phyloP scores from a whole-genome alignment of 139 green algal species.

The Closterium sp. region DNA sequence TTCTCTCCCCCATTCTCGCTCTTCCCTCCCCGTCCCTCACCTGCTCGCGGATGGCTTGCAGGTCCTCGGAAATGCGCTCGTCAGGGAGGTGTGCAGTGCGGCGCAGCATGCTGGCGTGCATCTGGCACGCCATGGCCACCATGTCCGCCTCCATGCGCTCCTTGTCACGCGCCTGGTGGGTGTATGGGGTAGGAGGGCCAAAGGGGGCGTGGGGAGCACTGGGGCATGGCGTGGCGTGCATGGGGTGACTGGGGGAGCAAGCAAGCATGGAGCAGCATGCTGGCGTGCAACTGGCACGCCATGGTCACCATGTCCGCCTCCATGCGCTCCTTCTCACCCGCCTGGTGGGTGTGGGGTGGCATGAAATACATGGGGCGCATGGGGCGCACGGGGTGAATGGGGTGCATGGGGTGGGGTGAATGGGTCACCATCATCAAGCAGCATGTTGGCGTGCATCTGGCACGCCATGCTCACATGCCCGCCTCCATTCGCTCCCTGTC shows the following conservation, averaged over 20 bases:
- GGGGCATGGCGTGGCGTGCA: too few relatives aligned
- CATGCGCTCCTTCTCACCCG: slow-evolving; percentile 71
- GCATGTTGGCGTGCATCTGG: slow-evolving; percentile 64
- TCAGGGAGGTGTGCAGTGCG: neutral
- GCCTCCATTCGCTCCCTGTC: slow-evolving; percentile 75
- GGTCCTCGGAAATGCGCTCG: slow-evolving; percentile 1
- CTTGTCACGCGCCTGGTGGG: slow-evolving; percentile 63
- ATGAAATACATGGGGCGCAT: too few relatives aligned
- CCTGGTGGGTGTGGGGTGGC: neutral
- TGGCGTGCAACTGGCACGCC: slow-evolving; percentile 65
- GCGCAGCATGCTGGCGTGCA: slow-evolving; percentile 62
- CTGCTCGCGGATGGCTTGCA: slow-evolving; percentile 17
- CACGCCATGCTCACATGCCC: slow-evolving; percentile 67
- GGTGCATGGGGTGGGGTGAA: too few relatives aligned
- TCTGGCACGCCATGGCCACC: slow-evolving; percentile 62
- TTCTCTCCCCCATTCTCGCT: too few relatives aligned
- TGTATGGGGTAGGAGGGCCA: neutral
- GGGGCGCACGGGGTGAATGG: too few relatives aligned
- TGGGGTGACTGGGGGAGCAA: too few relatives aligned
- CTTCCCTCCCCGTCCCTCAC: too few relatives aligned
- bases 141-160: slow-evolving; percentile 73
- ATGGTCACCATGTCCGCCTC: slow-evolving; percentile 70
- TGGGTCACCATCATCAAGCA: too few relatives aligned
- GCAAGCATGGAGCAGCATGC: slow-evolving; percentile 42
- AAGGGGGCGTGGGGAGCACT: too few relatives aligned